Base-by-base conservation (phyloP, 148 eudicot species). In the Persicaria tinctoria region DNA sequence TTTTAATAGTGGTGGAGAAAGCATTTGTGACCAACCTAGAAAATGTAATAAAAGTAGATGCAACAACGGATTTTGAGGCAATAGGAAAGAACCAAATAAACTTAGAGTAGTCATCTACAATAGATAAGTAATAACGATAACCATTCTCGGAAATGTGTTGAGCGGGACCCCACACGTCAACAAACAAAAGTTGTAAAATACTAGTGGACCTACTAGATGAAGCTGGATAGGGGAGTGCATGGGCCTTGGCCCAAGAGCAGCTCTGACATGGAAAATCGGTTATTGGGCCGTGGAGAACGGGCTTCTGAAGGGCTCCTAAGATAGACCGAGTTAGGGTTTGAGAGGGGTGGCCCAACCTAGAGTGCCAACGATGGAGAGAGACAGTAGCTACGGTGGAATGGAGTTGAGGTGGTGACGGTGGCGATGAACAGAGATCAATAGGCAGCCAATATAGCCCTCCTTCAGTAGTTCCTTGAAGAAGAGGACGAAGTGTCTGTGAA, bases 31-130 rank as follows among this genome's bases (percentile, higher is more conserved):
- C 46, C 8, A 75, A 11, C 4, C 2, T 16, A 23, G 46, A 5
- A 27, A 66, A 75, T 3, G 17, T 46, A 6, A 13, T 7, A n/a
- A 62, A 48, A 10, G 47, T 10, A 1, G 45, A 12, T 10, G 41
- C 9, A 4, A 63, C 71, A 47, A 45, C 20, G 0, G 12, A 46
- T 66, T 75, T 75, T 3, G 8, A 5, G 3, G 14, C 10, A 5
- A 75, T 5, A 2, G 77, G 77, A 62, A 45, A 75, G 20, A 8
- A 16, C 69, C 76, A 59, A 4, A 44, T 44, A 13, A 8, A 60
- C 4, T 74, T 74, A 2, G 76, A 27, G 12, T 5, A 75, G 12
- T 75, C 48, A 75, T 49, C 77, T 17, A 75, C 70, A 46, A 75
- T 23, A 0, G 60, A 12, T 5, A 75, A 16, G 17, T 46, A 75